Evolutionary conservation across 2,329 filamentous ascomycete genomes (phyloP).

Genomic region (Acrocalymma vagum): DNA sequence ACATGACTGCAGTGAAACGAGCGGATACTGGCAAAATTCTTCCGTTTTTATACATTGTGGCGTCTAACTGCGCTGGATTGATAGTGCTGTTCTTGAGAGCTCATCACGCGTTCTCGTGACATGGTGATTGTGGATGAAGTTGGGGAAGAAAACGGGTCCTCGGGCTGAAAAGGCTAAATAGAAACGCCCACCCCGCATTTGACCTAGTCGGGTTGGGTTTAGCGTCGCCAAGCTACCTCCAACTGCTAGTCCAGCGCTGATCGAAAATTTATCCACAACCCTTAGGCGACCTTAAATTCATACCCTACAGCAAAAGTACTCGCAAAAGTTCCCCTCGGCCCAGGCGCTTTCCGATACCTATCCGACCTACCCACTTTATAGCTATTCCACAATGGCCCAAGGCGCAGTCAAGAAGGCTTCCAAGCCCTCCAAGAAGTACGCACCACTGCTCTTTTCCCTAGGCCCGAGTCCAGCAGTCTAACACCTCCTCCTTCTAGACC

Average conservation of each 20-base stretch:
- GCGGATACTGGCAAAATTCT: slow-evolving; percentile 28
- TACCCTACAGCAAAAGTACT: neutral
- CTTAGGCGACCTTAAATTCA: neutral
- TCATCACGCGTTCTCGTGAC: no score
- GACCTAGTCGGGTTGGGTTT: slow-evolving; percentile 13
- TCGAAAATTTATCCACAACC: slow-evolving; percentile 18
- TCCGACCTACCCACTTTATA: neutral
- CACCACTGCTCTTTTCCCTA: slow-evolving; percentile 5
- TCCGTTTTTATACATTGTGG: slow-evolving; percentile 19
- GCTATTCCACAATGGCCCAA: slow-evolving; percentile 56
- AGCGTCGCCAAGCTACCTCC: slow-evolving; percentile 16
- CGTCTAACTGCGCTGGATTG: neutral
- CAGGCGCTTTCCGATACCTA: neutral
- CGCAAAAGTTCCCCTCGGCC: slow-evolving; percentile 4
- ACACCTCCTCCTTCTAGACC: slow-evolving; percentile 28
- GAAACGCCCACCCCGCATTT: slow-evolving; percentile 11
- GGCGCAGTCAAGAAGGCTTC: slow-evolving; percentile 56
- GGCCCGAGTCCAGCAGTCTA: slow-evolving; percentile 5
- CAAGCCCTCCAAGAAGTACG: slow-evolving; percentile 51
- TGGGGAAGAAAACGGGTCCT: slow-evolving; percentile 37
- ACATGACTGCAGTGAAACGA: neutral
- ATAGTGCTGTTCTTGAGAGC: slow-evolving; percentile 11
- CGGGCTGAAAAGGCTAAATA: slow-evolving; percentile 42
- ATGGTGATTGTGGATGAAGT: no score
- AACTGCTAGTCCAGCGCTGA: slow-evolving; percentile 22